Conservation (phyloP, 345 rosid species). For the Arabis hirsuta region DNA sequence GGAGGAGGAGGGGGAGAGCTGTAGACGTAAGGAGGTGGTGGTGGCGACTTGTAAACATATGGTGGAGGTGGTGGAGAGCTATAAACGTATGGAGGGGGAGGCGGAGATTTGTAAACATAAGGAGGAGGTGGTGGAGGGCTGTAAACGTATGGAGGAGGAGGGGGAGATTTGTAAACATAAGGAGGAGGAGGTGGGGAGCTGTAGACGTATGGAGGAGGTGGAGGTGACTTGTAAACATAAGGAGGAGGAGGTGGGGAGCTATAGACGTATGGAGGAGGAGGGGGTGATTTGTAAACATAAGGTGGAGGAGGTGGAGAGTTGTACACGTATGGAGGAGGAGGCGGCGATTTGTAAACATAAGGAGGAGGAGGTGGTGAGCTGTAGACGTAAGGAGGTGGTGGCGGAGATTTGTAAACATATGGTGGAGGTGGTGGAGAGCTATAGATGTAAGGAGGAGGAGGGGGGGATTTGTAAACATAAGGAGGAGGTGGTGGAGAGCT, state of each 20-base stretch:
- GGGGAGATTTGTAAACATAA: neutral
- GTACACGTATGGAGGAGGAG: constrained; percentile 3
- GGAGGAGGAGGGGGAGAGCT: neutral
- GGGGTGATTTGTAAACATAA: neutral
- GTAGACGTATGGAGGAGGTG: neutral
- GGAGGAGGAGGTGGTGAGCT: neutral
- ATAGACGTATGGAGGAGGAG: neutral
- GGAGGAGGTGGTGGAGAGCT: neutral
- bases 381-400: neutral
- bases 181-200: neutral
- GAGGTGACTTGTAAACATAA: neutral
- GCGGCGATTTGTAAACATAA: neutral
- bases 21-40: neutral
- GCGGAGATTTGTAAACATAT: neutral
- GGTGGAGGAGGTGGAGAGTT: neutral
- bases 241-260: neutral
- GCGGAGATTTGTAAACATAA: neutral
- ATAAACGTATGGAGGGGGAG: neutral
- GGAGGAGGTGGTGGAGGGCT: neutral
- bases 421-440: neutral
- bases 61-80: neutral
- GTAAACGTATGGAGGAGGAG: neutral
- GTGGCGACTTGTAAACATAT: neutral
- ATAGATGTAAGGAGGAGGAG: neutral
- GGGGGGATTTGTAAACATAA: neutral